Evolutionary conservation across 192 early-diverging fungal genomes (phyloP).

Genomic region (Chytriomyces confervae): DNA sequence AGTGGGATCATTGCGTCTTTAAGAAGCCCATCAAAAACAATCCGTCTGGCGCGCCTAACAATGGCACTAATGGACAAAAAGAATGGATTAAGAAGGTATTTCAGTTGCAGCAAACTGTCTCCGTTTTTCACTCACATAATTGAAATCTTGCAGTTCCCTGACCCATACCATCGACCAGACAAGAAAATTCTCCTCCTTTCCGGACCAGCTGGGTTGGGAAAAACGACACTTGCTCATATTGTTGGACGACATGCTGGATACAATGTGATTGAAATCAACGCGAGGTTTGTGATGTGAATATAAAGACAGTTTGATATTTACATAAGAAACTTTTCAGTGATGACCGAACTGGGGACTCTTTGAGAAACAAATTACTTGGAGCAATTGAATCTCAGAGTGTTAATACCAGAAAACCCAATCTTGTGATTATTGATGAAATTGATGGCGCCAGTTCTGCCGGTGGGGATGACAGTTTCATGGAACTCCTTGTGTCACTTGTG

Average conservation of each 20-base stretch:
- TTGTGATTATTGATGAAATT: conserved; percentile 95
- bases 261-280: conserved; percentile 91
- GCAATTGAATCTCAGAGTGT: conserved; percentile 79
- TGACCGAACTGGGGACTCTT: conserved; percentile 80
- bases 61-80: neutral
- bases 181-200: conserved; percentile 77
- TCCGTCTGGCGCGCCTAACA: neutral
- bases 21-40: conserved; percentile 44
- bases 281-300: conserved; percentile 57
- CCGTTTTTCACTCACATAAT: too few species aligned
- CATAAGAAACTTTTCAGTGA: conserved; percentile 65
- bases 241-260: conserved; percentile 91
- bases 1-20: conserved; percentile 98
- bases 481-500: conserved; percentile 72
- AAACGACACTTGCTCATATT: conserved; percentile 96
- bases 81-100: conserved; percentile 12
- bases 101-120: too few species aligned
- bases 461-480: conserved; percentile 81
- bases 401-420: conserved; percentile 70
- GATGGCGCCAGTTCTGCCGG: conserved; percentile 82
- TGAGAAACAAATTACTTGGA: conserved; percentile 75
- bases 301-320: conserved; percentile 2
- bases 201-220: conserved; percentile 93
- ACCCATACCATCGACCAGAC: conserved; percentile 63
- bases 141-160: conserved; percentile 20